Evolutionary conservation across 192 early-diverging fungal genomes (phyloP).

Genomic region (Haplosporangium gracile): DNA sequence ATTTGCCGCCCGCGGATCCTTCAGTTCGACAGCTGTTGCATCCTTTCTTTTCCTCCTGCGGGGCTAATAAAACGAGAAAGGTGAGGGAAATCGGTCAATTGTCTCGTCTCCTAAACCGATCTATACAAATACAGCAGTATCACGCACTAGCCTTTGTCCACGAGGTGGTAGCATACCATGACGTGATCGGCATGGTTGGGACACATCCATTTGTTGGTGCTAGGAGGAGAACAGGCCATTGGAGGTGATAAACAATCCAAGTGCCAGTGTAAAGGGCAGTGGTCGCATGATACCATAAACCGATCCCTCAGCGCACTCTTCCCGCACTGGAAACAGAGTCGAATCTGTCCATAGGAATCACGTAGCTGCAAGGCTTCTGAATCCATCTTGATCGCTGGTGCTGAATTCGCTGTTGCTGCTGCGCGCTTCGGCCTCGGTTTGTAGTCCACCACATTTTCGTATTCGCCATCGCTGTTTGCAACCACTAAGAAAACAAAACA

Average conservation of each 20-base stretch:
- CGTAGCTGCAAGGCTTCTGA: constrained; percentile 45
- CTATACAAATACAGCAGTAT: background rate
- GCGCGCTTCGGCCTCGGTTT: constrained; percentile 33
- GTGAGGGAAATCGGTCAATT: background rate
- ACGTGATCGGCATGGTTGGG: constrained; percentile 63
- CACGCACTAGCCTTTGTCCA: background rate
- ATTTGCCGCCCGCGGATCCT: constrained; percentile 37
- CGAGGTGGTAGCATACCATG: constrained; percentile 36
- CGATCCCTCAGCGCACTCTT: constrained; percentile 49
- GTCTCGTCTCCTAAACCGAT: background rate
- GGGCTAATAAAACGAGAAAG: constrained; percentile 28
- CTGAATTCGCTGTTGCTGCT: background rate
- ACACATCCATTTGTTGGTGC: constrained; percentile 66
- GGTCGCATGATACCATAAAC: constrained; percentile 65
- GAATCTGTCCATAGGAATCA: constrained; percentile 53
- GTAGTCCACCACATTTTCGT: constrained; percentile 53
- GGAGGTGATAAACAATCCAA: constrained; percentile 67
- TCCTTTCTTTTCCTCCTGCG: constrained; percentile 49
- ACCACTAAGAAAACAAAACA: constrained; percentile 37
- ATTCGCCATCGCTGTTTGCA: constrained; percentile 59
- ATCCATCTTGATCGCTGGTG: constrained; percentile 9
- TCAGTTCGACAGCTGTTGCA: constrained; percentile 30
- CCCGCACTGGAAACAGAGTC: constrained; percentile 59
- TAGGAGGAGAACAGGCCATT: constrained; percentile 60
- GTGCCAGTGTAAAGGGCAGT: constrained; percentile 67